Percentiles rank a stretch among this genome's conserved stretches.
Conservation (phyloP, 2,329 filamentous ascomycete species). For the Nemania sp. region DNA sequence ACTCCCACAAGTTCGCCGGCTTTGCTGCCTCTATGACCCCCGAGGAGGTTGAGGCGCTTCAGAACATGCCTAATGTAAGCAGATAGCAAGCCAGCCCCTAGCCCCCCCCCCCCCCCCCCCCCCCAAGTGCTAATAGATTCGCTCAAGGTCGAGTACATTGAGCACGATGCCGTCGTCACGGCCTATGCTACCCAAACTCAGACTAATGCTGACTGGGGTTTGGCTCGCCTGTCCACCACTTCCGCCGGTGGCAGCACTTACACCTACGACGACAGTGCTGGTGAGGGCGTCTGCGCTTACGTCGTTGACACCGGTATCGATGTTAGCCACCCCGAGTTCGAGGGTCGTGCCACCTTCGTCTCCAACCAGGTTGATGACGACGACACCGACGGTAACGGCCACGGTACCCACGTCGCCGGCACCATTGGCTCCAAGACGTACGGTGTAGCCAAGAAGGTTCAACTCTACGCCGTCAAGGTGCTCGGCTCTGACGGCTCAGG, state of each 20-base stretch:
- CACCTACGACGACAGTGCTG: conserved; percentile 58
- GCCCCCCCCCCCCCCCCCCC: too few species aligned
- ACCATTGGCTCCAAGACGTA: conserved; percentile 56
- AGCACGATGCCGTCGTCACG: conserved; percentile 50
- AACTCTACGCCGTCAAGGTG: conserved; percentile 61
- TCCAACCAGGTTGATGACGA: conserved; percentile 51
- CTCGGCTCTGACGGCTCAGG: conserved; percentile 51
- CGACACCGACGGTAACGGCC: conserved; percentile 54
- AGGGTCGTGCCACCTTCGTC: conserved; percentile 55
- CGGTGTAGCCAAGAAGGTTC: conserved; percentile 61
- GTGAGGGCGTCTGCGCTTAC: conserved; percentile 61
- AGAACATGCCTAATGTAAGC: conserved; percentile 56
- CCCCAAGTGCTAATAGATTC: conserved; percentile 19
- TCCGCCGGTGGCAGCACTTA: conserved; percentile 54
- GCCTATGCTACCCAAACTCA: conserved; percentile 46
- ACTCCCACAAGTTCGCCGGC: conserved; percentile 53
- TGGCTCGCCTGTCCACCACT: conserved; percentile 59
- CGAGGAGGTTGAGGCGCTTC: conserved; percentile 57
- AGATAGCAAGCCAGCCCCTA: neutral
- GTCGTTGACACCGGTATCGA: conserved; percentile 68
- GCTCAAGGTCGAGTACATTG: conserved; percentile 51
- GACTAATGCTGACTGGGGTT: conserved; percentile 56
- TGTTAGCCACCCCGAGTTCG: conserved; percentile 59
- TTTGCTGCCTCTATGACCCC: conserved; percentile 59
- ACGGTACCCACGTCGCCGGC: conserved; percentile 57